Base-by-base conservation (phyloP, 1,284 basidiomycete species). In the Malassezia furfur region DNA sequence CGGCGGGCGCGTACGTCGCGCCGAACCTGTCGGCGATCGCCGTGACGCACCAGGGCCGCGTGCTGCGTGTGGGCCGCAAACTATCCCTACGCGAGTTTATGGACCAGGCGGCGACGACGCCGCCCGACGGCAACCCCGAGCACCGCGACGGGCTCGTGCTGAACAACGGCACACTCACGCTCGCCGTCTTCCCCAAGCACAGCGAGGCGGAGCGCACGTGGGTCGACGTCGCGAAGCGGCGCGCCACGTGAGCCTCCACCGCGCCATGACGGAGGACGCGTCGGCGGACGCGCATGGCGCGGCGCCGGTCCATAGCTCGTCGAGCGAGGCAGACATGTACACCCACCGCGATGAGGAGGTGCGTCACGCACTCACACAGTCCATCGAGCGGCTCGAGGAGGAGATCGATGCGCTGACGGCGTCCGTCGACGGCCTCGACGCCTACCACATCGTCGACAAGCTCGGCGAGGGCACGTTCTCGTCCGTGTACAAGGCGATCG, bases 391-490 rank as follows among this genome's bases (percentile, higher is more conserved):
- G 19, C 45, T 70, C 30, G 63, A 68, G 19, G 66, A 64, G 45
- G 74, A 76, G 52, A 66, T 76, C 34, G 52, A 61, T 10, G 86
- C 87, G 57, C 86, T 96, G 56, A 79, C 81, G 54, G 78, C 79
- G 35, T 88, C 93, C 75, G 91, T 96, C 52, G 63, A 72, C 22
- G 76, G 77, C 19, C 69, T 82, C 4, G 75, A 64, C 21, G 79
- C 86, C 63, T 98, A 94, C 79, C 81, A 80, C 56, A 80, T 96
- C 22, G 77, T 96, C 25, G 93, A 96, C 77, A 82, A 91, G 6
- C 81, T 98, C 0, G 93, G 93, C 14, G 96, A 93, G 60, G 90
- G 93, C 22, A 99, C 93, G 2, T 99, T 99, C 77, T 96, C 93
- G 0, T 91, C 91, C 9, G 93, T 99, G 10, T 99, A 96, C 81